phyloP scores from a whole-genome alignment of 192 early-diverging fungal species.

The Backusella sp. region DNA sequence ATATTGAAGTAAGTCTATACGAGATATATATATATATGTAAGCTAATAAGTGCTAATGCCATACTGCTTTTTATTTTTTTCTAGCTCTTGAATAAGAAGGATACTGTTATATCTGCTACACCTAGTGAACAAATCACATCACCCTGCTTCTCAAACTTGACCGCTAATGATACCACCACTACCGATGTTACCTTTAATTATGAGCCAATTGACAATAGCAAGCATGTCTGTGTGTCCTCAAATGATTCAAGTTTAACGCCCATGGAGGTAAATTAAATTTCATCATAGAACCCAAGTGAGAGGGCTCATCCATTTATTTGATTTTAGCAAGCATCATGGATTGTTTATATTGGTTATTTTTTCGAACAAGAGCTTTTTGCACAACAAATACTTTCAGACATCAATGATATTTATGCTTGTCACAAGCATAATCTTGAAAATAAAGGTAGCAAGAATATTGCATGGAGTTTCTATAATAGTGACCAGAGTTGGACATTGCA shows the following conservation, averaged over 20 bases:
- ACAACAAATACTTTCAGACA: background rate
- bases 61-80: background rate
- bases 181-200: background rate
- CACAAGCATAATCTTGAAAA: background rate
- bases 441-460: background rate
- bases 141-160: background rate
- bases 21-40: background rate
- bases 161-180: background rate
- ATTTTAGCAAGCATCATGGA: conserved; percentile 7
- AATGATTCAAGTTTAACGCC: background rate
- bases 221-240: background rate
- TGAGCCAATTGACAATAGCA: too few relatives aligned
- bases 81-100: background rate
- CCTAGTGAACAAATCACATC: background rate
- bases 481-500: background rate
- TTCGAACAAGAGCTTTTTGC: conserved; percentile 7
- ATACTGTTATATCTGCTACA: background rate
- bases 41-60: background rate
- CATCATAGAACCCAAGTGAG: background rate
- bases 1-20: conserved; percentile 13
- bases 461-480: background rate
- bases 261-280: background rate
- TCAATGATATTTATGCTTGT: background rate
- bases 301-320: background rate
- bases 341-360: conserved; percentile 11